These are phyloP conservation scores for Dichomitus squalens DNA, from an alignment of 1,284 basidiomycete species.

Conservation along the genomic window DNA sequence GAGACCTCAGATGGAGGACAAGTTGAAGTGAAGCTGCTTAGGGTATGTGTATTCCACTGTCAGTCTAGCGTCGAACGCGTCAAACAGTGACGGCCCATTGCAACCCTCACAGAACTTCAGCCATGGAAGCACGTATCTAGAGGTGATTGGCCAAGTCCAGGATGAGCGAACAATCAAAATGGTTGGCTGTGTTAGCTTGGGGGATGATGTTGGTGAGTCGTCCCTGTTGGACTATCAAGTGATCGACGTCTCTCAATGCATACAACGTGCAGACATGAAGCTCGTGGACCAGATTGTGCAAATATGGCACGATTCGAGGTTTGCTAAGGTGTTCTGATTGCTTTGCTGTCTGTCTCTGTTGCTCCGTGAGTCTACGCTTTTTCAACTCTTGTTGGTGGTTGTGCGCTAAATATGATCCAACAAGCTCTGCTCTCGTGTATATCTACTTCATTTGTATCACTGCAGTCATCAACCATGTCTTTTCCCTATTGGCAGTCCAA, in stretches of 20 bases:
- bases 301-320: slow-evolving; percentile 63
- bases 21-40: slow-evolving; percentile 48
- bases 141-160: slow-evolving; percentile 74
- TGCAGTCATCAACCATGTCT: not conserved
- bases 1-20: slow-evolving; percentile 75
- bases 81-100: not conserved
- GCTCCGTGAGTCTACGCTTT: not conserved
- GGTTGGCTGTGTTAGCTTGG: slow-evolving; percentile 62
- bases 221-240: not conserved
- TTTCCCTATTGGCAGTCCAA: not conserved
- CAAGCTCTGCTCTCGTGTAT: not conserved
- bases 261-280: slow-evolving; percentile 53
- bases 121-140: slow-evolving; percentile 62
- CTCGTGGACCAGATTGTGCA: slow-evolving; percentile 68
- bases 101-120: slow-evolving; percentile 44
- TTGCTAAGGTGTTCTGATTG: slow-evolving; percentile 34
- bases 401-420: not conserved
- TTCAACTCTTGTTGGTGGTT: too few relatives aligned
- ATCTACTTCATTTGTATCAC: not conserved
- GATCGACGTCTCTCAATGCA: not conserved
- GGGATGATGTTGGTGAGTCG: slow-evolving; percentile 65
- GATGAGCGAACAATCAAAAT: slow-evolving; percentile 66
- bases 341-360: not conserved
- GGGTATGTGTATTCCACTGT: slow-evolving; percentile 5
- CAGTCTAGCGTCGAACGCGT: not conserved